phyloP scores from a whole-genome alignment of 257 asterid species.

The Mitragyna speciosa region DNA sequence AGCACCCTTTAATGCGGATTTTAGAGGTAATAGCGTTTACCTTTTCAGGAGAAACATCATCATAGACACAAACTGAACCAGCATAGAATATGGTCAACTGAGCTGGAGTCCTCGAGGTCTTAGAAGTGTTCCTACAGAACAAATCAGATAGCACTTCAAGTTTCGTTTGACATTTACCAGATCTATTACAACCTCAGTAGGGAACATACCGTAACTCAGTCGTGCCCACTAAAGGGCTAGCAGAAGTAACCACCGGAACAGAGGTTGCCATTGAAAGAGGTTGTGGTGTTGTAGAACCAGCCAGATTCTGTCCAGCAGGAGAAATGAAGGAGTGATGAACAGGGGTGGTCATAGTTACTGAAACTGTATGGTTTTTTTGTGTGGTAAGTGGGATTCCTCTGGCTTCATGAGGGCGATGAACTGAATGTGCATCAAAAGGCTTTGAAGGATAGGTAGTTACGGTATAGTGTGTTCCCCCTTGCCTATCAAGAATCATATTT shows the following conservation, averaged over 20 bases:
- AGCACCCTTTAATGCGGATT: neutral
- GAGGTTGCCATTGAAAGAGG: conserved; percentile 32
- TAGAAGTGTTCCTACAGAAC: conserved; percentile 46
- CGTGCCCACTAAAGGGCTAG: conserved; percentile 58
- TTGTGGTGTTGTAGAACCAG: conserved; percentile 31
- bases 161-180: neutral
- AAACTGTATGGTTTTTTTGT: conserved; percentile 29
- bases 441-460: conserved; percentile 37
- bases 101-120: conserved; percentile 50
- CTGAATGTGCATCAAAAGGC: conserved; percentile 28
- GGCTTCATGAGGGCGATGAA: conserved; percentile 26
- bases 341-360: conserved; percentile 36
- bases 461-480: conserved; percentile 42
- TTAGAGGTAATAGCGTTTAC: conserved; percentile 29
- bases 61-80: conserved; percentile 81
- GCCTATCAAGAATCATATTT: conserved; percentile 41
- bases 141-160: neutral
- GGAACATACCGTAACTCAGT: conserved; percentile 61
- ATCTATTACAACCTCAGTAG: neutral
- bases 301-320: conserved; percentile 37
- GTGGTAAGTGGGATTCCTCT: conserved; percentile 21
- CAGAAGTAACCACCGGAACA: conserved; percentile 34
- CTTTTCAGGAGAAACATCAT: conserved; percentile 77
- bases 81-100: conserved; percentile 87
- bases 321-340: conserved; percentile 39